Evolutionary conservation across 192 early-diverging fungal genomes (phyloP).

Genomic region (Gamsiella multidivaricata): DNA sequence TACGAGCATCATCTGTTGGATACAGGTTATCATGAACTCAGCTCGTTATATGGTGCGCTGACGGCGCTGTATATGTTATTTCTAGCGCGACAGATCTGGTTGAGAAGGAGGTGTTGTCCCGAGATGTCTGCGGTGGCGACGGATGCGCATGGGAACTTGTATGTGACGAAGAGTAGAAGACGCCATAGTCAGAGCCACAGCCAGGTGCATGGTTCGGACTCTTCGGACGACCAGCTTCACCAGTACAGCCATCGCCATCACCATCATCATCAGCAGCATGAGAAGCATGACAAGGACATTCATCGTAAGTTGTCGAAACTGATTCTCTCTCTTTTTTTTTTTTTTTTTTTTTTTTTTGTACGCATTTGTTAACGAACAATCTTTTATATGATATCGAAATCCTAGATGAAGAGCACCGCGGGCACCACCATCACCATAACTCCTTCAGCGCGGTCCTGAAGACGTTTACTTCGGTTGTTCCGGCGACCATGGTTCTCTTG

Average conservation of each 20-base stretch:
- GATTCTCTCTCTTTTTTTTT: not conserved
- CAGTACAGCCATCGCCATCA: conserved; percentile 10
- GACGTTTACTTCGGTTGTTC: conserved; percentile 22
- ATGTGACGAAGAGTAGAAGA: conserved; percentile 16
- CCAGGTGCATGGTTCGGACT: conserved; percentile 11
- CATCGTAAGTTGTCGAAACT: conserved; percentile 20
- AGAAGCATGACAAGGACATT: conserved; percentile 23
- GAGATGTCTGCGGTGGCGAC: not conserved
- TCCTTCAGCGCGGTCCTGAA: conserved; percentile 25
- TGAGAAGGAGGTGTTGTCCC: conserved; percentile 5
- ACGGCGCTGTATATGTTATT: conserved; percentile 36
- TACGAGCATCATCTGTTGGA: not conserved
- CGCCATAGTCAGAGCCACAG: conserved; percentile 31
- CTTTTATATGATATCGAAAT: not conserved
- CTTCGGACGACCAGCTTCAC: conserved; percentile 23
- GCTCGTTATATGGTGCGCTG: conserved; percentile 39
- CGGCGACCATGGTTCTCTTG: conserved; percentile 23
- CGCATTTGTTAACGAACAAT: not conserved
- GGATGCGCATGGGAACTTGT: not conserved
- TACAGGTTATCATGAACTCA: not conserved
- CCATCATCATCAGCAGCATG: not conserved
- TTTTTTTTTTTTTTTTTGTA: not conserved
- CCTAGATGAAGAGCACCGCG: not conserved
- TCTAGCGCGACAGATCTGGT: conserved; percentile 43
- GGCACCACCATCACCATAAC: conserved; percentile 13